Percentiles rank a stretch among this genome's conserved stretches.
Conservation (phyloP, 306 rosid genomes). For the Dryas alaskensis region DNA sequence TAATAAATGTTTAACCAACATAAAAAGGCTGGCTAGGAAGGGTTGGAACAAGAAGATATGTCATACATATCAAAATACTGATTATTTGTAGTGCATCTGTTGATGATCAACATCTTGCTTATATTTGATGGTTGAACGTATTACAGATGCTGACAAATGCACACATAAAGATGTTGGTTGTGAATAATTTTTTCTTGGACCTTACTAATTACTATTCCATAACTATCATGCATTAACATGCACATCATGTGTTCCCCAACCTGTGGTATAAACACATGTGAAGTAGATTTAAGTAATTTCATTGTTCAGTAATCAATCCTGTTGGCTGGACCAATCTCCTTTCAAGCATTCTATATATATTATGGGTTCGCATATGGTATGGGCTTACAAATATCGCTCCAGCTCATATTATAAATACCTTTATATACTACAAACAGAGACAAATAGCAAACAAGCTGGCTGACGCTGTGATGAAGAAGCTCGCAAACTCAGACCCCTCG, state of each 20-base stretch:
- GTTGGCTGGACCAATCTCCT: neutral
- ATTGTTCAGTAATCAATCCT: neutral
- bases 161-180: too few relatives aligned
- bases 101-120: neutral
- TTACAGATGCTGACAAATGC: neutral
- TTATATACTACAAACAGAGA: constrained; percentile 7
- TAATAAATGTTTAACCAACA: neutral
- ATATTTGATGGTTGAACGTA: neutral
- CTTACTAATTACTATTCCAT: too few relatives aligned
- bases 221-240: too few relatives aligned
- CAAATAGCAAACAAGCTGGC: constrained; percentile 9
- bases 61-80: neutral
- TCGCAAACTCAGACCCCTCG: neutral
- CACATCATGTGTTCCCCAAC: too few relatives aligned
- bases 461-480: constrained; percentile 16
- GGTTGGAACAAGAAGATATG: neutral
- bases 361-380: neutral
- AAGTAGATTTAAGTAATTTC: too few relatives aligned
- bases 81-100: neutral
- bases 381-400: neutral
- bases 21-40: neutral
- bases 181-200: too few relatives aligned
- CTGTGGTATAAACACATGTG: too few relatives aligned
- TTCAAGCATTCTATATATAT: neutral
- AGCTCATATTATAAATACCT: neutral